Percentiles rank a stretch among this genome's conserved stretches.
Evolutionary conservation across 140 eudicot species (phyloP).

Genomic region (Flaveria floridana): DNA sequence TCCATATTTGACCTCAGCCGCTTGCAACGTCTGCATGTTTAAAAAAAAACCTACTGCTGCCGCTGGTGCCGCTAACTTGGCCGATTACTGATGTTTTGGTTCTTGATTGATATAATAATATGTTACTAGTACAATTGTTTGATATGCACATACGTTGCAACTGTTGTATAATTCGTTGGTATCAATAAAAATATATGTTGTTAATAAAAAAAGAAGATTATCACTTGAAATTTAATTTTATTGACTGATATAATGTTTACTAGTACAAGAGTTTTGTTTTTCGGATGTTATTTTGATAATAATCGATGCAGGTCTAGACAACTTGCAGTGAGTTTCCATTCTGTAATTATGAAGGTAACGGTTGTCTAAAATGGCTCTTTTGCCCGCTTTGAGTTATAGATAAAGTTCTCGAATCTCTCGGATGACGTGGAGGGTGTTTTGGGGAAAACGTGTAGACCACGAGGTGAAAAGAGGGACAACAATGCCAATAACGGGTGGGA

Average conservation of each 20-base stretch:
- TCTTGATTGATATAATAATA: background rate
- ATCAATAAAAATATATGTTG: constrained; percentile 21
- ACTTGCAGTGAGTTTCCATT: too few species aligned
- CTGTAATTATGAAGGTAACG: constrained; percentile 10
- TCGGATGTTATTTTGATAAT: too few species aligned
- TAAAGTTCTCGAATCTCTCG: constrained; percentile 46
- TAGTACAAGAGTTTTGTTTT: too few species aligned
- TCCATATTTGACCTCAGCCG: constrained; percentile 49
- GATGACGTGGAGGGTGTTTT: constrained; percentile 64
- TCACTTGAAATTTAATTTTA: too few species aligned
- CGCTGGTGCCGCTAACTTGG: background rate
- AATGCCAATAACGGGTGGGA: constrained; percentile 78
- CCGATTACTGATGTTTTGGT: constrained; percentile 27
- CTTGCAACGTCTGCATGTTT: constrained; percentile 62
- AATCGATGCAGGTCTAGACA: too few species aligned
- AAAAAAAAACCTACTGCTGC: background rate
- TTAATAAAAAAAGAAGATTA: background rate
- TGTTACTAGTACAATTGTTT: constrained; percentile 17
- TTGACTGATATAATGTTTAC: too few species aligned
- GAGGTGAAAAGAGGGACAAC: constrained; percentile 55
- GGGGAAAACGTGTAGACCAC: constrained; percentile 62
- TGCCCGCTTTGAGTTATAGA: constrained; percentile 67
- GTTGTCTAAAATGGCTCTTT: constrained; percentile 54
- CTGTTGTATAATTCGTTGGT: constrained; percentile 15
- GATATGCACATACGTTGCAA: constrained; percentile 17